Evolutionary conservation across 768 basidiomycete genomes (phyloP), one percentile per base, ranked within the genome.

Genomic region (Heimioporus sp.): DNA sequence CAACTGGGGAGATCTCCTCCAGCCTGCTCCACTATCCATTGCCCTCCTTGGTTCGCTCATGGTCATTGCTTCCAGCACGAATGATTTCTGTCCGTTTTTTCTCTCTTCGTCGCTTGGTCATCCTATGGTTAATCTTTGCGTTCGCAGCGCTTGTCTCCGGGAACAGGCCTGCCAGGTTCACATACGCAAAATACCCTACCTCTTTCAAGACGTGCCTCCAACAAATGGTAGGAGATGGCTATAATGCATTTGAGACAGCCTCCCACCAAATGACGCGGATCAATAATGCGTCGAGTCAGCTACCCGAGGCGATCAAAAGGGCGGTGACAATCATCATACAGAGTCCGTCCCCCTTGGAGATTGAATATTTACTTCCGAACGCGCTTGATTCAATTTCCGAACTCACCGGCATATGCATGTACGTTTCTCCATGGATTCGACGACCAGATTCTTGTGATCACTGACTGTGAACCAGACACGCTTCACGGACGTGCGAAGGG

Each of bases 181-280:
- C 46, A 5, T 40, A 60, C 11, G 57, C 57, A 28, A 60, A 60
- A 34, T 53, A 59, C 32, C 59, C 58, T 5, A 59, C 52, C 30
- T 60, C 59, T 34, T 60, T 60, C 49, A 60, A 60, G 51, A 53
- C 59, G 10, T 60, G 54, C 36, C 58, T 60, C 34, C 59, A 60
- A 34, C 59, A 60, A 48, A 60, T 60, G 58, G 58, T 60, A 1
- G 59, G 59, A 8, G 57, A 60, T 12, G 59, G 59, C 6, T 60
- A 60, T n/a, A 60, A 20, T 28, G 59, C 58, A 31, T 60, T 60
- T 36, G 59, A 60, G 46, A 60, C 54, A 0, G 54, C 58, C 9
- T 60, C 58, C 4, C 46, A 60, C 30, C 48, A 60, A 36, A 60
- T 60, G 59, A 60, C 48, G 10, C 59, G 58, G 7, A 60, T 60